Base-by-base conservation (phyloP, 805 yeast genomes). In the Sugiyamaella lignohabitans region DNA sequence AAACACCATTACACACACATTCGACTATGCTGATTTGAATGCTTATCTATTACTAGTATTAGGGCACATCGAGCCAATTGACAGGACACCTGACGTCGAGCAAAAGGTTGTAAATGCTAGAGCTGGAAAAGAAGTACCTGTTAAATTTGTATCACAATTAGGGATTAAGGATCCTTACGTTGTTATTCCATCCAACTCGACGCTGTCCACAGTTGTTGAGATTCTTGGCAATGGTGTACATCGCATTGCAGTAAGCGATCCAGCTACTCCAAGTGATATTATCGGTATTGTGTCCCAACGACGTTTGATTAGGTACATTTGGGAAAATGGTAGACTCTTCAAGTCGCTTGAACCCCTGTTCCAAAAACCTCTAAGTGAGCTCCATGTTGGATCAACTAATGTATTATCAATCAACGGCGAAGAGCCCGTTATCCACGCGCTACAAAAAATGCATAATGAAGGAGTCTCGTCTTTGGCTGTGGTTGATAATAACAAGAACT, bases 161-260 rank as follows among this genome's bases (percentile, higher is more conserved):
- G 83, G 91, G 19, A 88, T 87, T 27, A 89, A 89, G 61, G 91
- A 87, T 59, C 95, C 95, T 2, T 87, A 89, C 60, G 75, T 84
- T 51, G 84, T 86, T 60, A 70, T 93, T 48, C 76, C 79, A 38
- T 88, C 86, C 57, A 60, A 71, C 16, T 55, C 66, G 19, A 76
- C 80, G 18, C 69, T 91, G 44, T 73, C 82, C 37, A 74, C 78
- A 3, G 96, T 87, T 2, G 84, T 86, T 57, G 94, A 87, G 63
- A 80, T 85, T 10, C 71, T 91, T 51, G 98, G 97, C n/a, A 78
- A 85, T 35, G 98, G 98, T 18, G 96, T 89, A 2, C 98, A 93
- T 67, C 75, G 98, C 61, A 79, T 91, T 18, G 96, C 97, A 8
- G 85, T 89, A 47, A 74, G 83, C 19, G 71, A 79, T 59, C 63